Base-by-base conservation (phyloP, 192 early-diverging fungal species). In the Umbelopsis isabellina region DNA sequence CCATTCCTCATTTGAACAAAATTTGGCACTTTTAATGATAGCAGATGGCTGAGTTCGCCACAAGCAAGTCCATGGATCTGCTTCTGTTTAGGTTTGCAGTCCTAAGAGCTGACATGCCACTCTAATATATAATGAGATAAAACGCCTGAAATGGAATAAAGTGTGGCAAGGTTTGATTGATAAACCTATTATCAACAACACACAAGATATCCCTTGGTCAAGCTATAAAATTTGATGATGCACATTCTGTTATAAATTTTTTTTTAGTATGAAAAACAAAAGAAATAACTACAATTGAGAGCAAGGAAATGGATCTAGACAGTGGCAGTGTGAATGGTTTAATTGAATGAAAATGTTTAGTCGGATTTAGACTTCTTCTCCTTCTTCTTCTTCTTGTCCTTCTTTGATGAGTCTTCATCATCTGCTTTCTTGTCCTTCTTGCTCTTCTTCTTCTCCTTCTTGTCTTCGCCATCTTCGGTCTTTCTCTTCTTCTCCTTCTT, bases 401-500 rank as follows among this genome's bases (percentile, higher is more conserved):
- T 76, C 58, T 46, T 23, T 46, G 46, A 50, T 25, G 45, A 44
- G 21, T 50, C 70, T 37, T 47, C 51, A 49, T 53, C 44, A 2
- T 37, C 50, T 30, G n/a, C 65, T 51, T 33, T 65, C 48, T 52
- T 68, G 21, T 48, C 46, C 27, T 78, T 66, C 70, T 75, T 71
- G 64, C 71, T 75, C 70, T 77, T 75, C 72, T 74, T 65, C 66
- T 87, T 83, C 0, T 79, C 79, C 73, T 85, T 79, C 70, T 81
- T 82, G 10, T 78, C 79, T 1, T 81, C 80, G 81, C 80, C 80
- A 70, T 83, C 86, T 48, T 82, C 80, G 71, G 82, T 79, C 75
- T 86, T 84, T 6, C 76, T 72, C 76, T 82, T 75, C 78, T 82
- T 83, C 18, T 81, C 70, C 70, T 81, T 80, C 74, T 84, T 77